Evolutionary conservation across 768 basidiomycete genomes (phyloP).

Genomic region (Pleurotus tuber-regium): DNA sequence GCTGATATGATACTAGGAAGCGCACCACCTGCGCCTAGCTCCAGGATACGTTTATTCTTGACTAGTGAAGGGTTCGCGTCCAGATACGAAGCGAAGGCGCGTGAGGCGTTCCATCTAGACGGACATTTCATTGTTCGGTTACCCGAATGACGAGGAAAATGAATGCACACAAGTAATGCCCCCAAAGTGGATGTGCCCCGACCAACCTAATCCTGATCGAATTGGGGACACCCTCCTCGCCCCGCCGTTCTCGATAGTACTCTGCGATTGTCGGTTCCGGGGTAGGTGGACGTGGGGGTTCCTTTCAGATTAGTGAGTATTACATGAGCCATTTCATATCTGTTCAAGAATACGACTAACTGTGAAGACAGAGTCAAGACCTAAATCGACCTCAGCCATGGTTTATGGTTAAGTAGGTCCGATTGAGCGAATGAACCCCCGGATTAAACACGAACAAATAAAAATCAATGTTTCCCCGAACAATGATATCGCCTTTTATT

Average conservation of each 20-base stretch:
- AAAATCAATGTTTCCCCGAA: too few species aligned
- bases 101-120: slow-evolving; percentile 77
- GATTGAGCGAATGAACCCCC: too few species aligned
- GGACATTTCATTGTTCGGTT: background rate
- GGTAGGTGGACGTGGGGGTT: slow-evolving; percentile 64
- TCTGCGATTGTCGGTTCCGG: slow-evolving; percentile 56
- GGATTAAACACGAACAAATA: too few species aligned
- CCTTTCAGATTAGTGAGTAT: slow-evolving; percentile 35
- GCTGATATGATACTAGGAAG: slow-evolving; percentile 79
- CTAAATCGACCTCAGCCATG: too few species aligned
- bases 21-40: slow-evolving; percentile 93
- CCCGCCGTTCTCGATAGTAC: slow-evolving; percentile 41
- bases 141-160: background rate
- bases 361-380: slow-evolving; percentile 47
- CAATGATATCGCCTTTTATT: too few species aligned
- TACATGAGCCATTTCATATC: slow-evolving; percentile 10
- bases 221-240: slow-evolving; percentile 27
- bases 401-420: too few species aligned
- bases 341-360: slow-evolving; percentile 30
- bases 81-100: slow-evolving; percentile 68
- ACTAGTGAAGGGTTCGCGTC: slow-evolving; percentile 52
- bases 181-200: slow-evolving; percentile 81
- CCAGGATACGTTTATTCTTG: slow-evolving; percentile 54
- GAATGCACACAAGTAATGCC: slow-evolving; percentile 61
- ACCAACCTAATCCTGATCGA: slow-evolving; percentile 66